Conservation (phyloP, 2,329 filamentous ascomycete species). For the Ceratocystis diversiconidia region DNA sequence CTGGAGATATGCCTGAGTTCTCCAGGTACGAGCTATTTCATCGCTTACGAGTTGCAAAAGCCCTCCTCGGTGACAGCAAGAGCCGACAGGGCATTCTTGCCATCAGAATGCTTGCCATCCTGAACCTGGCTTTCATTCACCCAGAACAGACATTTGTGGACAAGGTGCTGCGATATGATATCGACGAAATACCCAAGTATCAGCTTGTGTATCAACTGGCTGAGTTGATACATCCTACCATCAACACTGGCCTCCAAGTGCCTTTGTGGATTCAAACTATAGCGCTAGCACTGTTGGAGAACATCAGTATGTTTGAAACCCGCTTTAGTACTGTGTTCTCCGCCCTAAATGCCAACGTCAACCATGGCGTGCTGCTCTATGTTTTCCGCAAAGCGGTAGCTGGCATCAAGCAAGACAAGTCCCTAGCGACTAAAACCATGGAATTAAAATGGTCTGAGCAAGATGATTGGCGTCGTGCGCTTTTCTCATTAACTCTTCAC, state of each 20-base stretch:
- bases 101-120: slow-evolving; percentile 71
- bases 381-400: slow-evolving; percentile 80
- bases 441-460: slow-evolving; percentile 30
- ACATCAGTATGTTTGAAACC: slow-evolving; percentile 63
- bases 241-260: slow-evolving; percentile 51
- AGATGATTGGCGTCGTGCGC: slow-evolving; percentile 79
- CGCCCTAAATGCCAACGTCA: slow-evolving; percentile 89
- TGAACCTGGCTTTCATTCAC: slow-evolving; percentile 83
- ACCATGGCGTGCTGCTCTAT: slow-evolving; percentile 88
- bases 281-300: slow-evolving; percentile 67
- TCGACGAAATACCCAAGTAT: slow-evolving; percentile 74
- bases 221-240: slow-evolving; percentile 75
- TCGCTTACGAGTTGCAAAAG: slow-evolving; percentile 69
- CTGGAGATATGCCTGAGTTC: slow-evolving; percentile 54
- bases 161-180: slow-evolving; percentile 73
- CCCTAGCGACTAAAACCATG: slow-evolving; percentile 1
- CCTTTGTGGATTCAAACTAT: slow-evolving; percentile 69
- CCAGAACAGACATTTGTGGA: slow-evolving; percentile 70
- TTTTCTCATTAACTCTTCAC: slow-evolving; percentile 77
- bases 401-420: slow-evolving; percentile 51
- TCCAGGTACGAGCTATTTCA: slow-evolving; percentile 75
- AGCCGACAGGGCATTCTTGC: slow-evolving; percentile 63
- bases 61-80: slow-evolving; percentile 50
- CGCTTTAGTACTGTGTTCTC: slow-evolving; percentile 72
- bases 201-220: slow-evolving; percentile 87